phyloP scores from a whole-genome alignment of 2,329 filamentous ascomycete species.

The Penicillium sp. region DNA sequence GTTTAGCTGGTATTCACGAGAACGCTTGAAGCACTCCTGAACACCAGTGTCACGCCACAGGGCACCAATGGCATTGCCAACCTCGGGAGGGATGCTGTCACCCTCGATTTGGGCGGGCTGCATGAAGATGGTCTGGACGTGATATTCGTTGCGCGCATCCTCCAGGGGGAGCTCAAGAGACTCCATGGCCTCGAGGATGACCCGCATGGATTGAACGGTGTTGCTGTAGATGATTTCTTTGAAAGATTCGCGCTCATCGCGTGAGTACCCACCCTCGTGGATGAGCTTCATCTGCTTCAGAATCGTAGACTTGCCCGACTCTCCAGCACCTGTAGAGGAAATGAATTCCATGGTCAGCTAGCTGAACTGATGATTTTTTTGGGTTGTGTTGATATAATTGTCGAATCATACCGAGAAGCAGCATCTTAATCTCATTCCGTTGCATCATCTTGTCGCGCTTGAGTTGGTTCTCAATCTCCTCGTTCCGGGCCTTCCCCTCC shows the following conservation, averaged over 20 bases:
- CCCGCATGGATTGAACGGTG: constrained; percentile 71
- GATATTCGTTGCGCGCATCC: constrained; percentile 91
- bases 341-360: constrained; percentile 12
- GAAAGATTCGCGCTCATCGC: constrained; percentile 76
- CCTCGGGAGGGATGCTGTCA: constrained; percentile 90
- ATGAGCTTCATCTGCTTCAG: constrained; percentile 99
- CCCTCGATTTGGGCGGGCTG: constrained; percentile 96
- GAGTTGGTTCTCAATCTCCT: constrained; percentile 99
- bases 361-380: too few relatives aligned
- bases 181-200: constrained; percentile 71
- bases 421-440: constrained; percentile 99
- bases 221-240: constrained; percentile 75
- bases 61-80: constrained; percentile 88
- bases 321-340: constrained; percentile 76
- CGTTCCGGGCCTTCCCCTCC: constrained; percentile 99
- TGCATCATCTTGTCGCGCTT: constrained; percentile 99
- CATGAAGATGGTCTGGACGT: constrained; percentile 99
- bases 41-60: constrained; percentile 93
- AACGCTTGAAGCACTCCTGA: constrained; percentile 93
- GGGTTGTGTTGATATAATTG: background rate
- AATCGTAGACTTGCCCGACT: constrained; percentile 94
- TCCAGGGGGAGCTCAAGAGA: constrained; percentile 79
- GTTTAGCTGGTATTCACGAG: constrained; percentile 93
- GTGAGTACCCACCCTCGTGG: constrained; percentile 97
- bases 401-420: constrained; percentile 78